These are phyloP conservation scores for Jacaranda mimosifolia DNA, from an alignment of 257 asterid species.

Conservation along the genomic window DNA sequence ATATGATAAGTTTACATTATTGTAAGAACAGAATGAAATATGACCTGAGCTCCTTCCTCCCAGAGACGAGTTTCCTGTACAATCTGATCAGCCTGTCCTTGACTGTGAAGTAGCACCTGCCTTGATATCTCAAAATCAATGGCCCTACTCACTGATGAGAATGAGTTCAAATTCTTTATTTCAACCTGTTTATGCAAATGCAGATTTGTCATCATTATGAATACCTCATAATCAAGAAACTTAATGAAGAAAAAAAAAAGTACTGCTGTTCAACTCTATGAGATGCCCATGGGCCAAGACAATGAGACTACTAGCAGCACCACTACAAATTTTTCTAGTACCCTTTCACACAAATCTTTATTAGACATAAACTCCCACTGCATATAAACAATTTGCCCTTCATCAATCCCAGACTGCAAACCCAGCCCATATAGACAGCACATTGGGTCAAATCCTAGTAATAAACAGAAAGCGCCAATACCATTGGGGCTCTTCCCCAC, in stretches of 20 bases:
- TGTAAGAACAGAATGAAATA: conserved; percentile 35
- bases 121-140: conserved; percentile 92
- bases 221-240: conserved; percentile 1
- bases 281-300: not conserved
- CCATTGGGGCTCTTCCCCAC: not conserved
- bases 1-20: conserved; percentile 5
- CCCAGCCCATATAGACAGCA: not conserved
- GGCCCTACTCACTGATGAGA: conserved; percentile 93
- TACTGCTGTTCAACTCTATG: conserved; percentile 15
- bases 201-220: conserved; percentile 16
- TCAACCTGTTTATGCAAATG: conserved; percentile 72
- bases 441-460: not conserved
- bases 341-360: conserved; percentile 22
- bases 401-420: not conserved
- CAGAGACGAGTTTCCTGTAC: conserved; percentile 97
- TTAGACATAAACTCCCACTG: conserved; percentile 3
- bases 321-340: conserved; percentile 1
- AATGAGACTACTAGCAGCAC: conserved; percentile 11
- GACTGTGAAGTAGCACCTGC: conserved; percentile 80
- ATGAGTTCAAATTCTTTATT: conserved; percentile 94
- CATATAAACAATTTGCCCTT: not conserved
- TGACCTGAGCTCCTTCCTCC: conserved; percentile 99
- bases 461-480: not conserved
- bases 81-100: conserved; percentile 84
- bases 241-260: not conserved